Conservation (phyloP, 352 stramenopile species). For the Pythium aristosporum region DNA sequence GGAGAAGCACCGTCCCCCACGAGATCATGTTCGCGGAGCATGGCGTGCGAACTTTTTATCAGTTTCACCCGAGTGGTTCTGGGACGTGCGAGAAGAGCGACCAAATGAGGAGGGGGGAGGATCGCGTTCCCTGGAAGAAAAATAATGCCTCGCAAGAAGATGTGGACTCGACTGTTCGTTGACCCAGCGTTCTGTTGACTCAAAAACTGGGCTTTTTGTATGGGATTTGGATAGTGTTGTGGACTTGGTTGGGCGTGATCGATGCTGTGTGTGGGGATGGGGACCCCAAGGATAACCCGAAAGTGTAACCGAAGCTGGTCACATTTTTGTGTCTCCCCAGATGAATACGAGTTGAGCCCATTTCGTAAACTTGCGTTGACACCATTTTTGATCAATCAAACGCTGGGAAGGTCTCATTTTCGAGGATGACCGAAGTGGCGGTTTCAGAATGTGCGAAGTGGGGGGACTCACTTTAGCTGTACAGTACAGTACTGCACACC, state of each 20-base stretch:
- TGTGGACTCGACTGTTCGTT: not conserved
- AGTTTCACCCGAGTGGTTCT: not conserved
- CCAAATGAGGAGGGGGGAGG: not conserved
- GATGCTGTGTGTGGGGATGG: not conserved
- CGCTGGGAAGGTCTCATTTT: not conserved
- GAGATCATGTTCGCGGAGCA: not conserved
- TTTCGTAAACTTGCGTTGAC: constrained; percentile 7
- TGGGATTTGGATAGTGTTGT: no score
- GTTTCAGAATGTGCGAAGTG: constrained; percentile 1
- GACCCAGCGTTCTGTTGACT: not conserved
- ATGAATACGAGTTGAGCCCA: constrained; percentile 2
- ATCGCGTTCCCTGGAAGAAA: not conserved
- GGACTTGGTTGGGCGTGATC: no score
- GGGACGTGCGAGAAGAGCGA: no score
- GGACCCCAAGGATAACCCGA: no score
- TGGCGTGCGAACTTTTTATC: not conserved
- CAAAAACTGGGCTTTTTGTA: no score
- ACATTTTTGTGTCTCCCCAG: constrained; percentile 14
- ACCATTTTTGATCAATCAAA: not conserved
- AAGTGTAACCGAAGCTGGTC: not conserved
- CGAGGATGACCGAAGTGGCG: not conserved
- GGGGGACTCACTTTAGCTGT: not conserved
- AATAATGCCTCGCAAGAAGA: constrained; percentile 7
- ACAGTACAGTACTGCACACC: not conserved
- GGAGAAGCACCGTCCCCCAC: not conserved